A percentile compares a stretch with the other conserved stretches of the same genome.
These are phyloP conservation scores for Sporothrix luriei DNA, from an alignment of 2,329 filamentous ascomycete genomes.

Conservation along the genomic window DNA sequence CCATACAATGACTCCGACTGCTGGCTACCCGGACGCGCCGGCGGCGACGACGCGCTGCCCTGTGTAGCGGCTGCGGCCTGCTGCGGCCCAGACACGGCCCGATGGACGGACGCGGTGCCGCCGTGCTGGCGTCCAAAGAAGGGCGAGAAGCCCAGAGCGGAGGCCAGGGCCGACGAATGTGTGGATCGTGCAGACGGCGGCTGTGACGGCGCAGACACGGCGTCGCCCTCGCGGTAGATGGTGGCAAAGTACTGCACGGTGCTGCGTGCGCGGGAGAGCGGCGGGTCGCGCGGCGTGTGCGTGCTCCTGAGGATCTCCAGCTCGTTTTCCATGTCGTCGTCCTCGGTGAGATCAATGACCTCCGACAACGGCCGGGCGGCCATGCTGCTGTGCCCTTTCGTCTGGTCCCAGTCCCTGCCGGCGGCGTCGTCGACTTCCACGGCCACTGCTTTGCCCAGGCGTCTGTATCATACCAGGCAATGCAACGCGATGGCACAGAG, in stretches of 20 bases:
- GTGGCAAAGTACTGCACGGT: background rate
- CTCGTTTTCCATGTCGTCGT: constrained; percentile 30
- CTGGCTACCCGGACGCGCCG: background rate
- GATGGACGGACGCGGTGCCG: background rate
- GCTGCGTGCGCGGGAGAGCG: constrained; percentile 23
- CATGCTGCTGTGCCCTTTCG: constrained; percentile 17
- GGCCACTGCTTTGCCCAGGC: constrained; percentile 14
- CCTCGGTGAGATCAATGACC: constrained; percentile 35
- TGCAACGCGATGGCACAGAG: background rate
- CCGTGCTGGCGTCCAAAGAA: background rate
- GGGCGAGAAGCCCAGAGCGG: background rate
- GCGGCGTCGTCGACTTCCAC: constrained; percentile 18
- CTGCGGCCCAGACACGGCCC: background rate
- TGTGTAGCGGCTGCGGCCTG: background rate
- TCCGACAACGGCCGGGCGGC: constrained; percentile 21
- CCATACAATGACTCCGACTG: constrained; percentile 9
- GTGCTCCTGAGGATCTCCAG: background rate
- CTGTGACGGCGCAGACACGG: background rate
- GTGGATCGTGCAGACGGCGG: background rate
- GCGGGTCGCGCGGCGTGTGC: constrained; percentile 27
- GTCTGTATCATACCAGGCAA: constrained; percentile 31
- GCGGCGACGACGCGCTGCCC: background rate
- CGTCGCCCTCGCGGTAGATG: constrained; percentile 2
- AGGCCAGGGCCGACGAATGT: background rate
- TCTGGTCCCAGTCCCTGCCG: background rate